Base-by-base conservation (phyloP, 805 yeast species). In the Metschnikowia cubensis region DNA sequence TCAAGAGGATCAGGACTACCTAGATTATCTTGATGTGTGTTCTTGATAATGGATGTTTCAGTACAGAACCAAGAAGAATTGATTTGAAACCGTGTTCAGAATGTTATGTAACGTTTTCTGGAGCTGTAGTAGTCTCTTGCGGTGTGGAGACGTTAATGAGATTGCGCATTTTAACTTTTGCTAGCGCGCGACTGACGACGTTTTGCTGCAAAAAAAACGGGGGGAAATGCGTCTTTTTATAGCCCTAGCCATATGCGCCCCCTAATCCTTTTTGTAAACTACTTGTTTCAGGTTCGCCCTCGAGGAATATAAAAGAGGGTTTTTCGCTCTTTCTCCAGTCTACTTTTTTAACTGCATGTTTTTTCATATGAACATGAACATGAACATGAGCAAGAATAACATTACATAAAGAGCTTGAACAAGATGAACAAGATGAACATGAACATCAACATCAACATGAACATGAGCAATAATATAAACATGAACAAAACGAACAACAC, bases 121-220 rank as follows among this genome's bases (percentile, higher is more conserved):
- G 7, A 41, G 44, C 39, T 41, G 13, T 13, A 31, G 14, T n/a
- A 39, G 31, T 10, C 17, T 42, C 14, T 15, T 17, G n/a, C 42
- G 33, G 14, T 39, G 21, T 13, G 35, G 45, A 42, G 29, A 20
- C 10, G 7, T 38, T n/a, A 11, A n/a, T 14, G 45, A 32, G 29
- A 29, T 22, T 42, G 36, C 45, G 45, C 45, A 42, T 34, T 42
- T 41, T 20, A 8, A 38, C 37, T 14, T 21, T 39, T 25, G 42
- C 42, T 29, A n/a, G 32, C 45, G 45, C 45, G 45, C 36, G 31
- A 8, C 45, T 14, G 10, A 17, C 18, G 29, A 20, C 3, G 29
- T 33, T 41, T 42, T 42, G 45, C 45, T 42, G 45, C 37, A 42
- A 42, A 42, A 20, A 18, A 4, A 17, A 0, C 3, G 11, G 29